These are phyloP conservation scores for Geotrichum armillariae DNA, from an alignment of 1,139 yeast genomes.

Conservation along the genomic window DNA sequence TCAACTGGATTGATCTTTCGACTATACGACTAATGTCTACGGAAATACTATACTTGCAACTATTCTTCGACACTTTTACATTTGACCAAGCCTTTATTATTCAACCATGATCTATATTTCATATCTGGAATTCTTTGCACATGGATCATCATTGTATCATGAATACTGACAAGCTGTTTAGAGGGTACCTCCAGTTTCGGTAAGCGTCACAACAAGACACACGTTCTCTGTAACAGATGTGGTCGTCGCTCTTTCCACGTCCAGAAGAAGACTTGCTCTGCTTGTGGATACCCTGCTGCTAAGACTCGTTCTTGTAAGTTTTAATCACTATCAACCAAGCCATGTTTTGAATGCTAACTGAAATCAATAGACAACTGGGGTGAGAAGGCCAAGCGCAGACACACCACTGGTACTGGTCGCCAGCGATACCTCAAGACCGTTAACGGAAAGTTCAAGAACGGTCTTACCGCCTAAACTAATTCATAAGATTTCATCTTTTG, in stretches of 20 bases:
- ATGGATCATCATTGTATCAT: background rate
- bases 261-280: constrained; percentile 98
- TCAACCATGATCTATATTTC: background rate
- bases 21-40: background rate
- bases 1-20: background rate
- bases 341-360: constrained; percentile 63
- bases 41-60: background rate
- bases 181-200: constrained; percentile 99
- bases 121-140: background rate
- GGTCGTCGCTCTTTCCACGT: constrained; percentile 98
- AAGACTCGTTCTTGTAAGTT: constrained; percentile 67
- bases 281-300: constrained; percentile 99
- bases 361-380: constrained; percentile 94
- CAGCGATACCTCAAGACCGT: constrained; percentile 97
- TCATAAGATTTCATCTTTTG: constrained; percentile 13
- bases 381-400: constrained; percentile 68
- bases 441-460: constrained; percentile 97
- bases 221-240: constrained; percentile 99
- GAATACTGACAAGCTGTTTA: constrained; percentile 34
- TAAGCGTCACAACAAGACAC: constrained; percentile 99
- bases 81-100: background rate
- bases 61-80: background rate
- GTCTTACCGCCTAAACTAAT: constrained; percentile 84
- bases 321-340: too few species aligned
- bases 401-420: constrained; percentile 99